phyloP scores from a whole-genome alignment of 495 filamentous ascomycete species.

The Tricharina praecox region DNA sequence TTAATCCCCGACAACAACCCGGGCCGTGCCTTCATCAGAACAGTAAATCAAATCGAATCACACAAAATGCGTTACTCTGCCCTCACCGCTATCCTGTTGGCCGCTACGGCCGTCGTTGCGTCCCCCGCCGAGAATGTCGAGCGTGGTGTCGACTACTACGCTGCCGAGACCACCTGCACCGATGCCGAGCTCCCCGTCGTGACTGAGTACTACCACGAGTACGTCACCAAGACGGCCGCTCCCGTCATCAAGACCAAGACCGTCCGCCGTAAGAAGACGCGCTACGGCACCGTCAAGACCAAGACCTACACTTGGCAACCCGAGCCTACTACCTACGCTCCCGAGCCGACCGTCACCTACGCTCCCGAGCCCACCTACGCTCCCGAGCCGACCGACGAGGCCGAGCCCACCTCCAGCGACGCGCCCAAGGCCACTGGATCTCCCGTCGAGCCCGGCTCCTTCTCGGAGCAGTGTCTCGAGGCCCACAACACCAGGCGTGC shows the following conservation, averaged over 20 bases:
- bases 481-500: slow-evolving; percentile 70
- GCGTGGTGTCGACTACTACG: no score
- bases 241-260: no score
- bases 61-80: background rate
- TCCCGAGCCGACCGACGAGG: background rate
- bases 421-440: background rate
- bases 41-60: no score
- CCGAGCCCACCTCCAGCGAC: background rate
- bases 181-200: no score
- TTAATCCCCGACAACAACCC: no score
- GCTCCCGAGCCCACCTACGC: background rate
- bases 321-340: background rate
- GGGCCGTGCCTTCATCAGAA: no score
- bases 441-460: background rate
- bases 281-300: background rate
- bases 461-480: slow-evolving; percentile 7
- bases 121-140: background rate
- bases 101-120: background rate
- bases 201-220: no score
- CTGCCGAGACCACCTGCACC: no score
- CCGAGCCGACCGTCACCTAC: background rate
- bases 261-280: no score
- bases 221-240: no score
- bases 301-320: background rate
- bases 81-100: background rate